Conservation (phyloP, 179 eudicot genomes). For the Silene vulgaris region DNA sequence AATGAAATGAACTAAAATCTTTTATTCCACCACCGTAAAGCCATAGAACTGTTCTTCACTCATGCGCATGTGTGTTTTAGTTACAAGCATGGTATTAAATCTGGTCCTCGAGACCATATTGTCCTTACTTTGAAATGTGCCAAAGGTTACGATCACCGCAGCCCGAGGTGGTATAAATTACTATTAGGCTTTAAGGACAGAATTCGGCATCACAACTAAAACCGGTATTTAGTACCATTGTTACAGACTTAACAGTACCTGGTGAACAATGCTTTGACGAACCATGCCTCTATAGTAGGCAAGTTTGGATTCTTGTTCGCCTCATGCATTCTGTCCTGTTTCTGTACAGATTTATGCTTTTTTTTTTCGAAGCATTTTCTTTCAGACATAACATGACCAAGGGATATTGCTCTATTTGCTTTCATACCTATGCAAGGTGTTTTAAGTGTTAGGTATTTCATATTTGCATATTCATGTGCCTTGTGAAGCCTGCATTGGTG, state of each 20-base stretch:
- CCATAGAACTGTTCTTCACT: neutral
- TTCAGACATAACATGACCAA: neutral
- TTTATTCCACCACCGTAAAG: neutral
- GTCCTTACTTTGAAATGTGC: neutral
- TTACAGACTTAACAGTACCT: neutral
- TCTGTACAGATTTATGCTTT: neutral
- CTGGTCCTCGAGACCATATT: neutral
- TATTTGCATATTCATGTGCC: neutral
- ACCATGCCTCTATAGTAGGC: too few species aligned
- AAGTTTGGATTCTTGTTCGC: neutral
- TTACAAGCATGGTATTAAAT: neutral
- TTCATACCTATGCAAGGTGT: neutral
- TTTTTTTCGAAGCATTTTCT: neutral
- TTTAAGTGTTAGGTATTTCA: neutral
- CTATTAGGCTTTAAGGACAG: neutral
- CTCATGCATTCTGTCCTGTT: neutral
- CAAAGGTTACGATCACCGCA: neutral
- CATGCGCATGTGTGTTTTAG: neutral
- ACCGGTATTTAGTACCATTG: neutral
- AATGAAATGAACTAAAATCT: neutral
- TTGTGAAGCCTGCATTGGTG: conserved; percentile 1
- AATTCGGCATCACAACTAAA: neutral
- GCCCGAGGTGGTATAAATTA: neutral
- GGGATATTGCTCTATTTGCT: neutral
- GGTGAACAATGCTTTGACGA: neutral